Percentiles rank a stretch among this genome's conserved stretches.
These are phyloP conservation scores for Zygosaccharomyces lentus DNA, from an alignment of 805 yeast species.

Conservation along the genomic window DNA sequence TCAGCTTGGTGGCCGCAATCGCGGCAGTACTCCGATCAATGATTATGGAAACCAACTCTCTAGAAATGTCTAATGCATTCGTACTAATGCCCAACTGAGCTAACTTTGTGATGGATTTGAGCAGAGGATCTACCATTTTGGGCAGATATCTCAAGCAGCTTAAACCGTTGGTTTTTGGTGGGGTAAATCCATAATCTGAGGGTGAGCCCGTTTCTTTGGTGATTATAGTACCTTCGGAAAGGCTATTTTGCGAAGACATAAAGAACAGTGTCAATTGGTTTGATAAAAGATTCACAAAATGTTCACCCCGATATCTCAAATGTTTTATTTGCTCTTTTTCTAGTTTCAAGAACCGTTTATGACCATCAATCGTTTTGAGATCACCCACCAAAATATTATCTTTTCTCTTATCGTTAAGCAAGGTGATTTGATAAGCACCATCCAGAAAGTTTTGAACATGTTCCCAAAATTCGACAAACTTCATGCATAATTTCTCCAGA, in stretches of 20 bases:
- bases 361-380: conserved; percentile 30
- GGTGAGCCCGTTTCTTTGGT: conserved; percentile 31
- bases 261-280: conserved; percentile 32
- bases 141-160: conserved; percentile 53
- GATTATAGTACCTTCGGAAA: conserved; percentile 5
- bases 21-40: conserved; percentile 45
- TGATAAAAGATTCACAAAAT: conserved; percentile 37
- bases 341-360: conserved; percentile 39
- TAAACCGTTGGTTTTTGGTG: conserved; percentile 60
- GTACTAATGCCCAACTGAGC: conserved; percentile 43
- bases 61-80: conserved; percentile 36
- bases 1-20: conserved; percentile 47
- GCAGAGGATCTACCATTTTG: conserved; percentile 42
- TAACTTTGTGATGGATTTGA: conserved; percentile 40
- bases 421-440: conserved; percentile 42
- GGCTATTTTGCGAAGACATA: conserved; percentile 32
- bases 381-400: conserved; percentile 32
- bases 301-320: conserved; percentile 39
- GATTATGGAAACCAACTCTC: conserved; percentile 36
- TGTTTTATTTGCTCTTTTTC: conserved; percentile 42
- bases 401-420: conserved; percentile 41
- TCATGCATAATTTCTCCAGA: conserved; percentile 37
- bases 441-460: conserved; percentile 51
- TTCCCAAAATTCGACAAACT: conserved; percentile 50
- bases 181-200: conserved; percentile 50